phyloP scores from a whole-genome alignment of 257 asterid species.

The Nemophila menziesii region DNA sequence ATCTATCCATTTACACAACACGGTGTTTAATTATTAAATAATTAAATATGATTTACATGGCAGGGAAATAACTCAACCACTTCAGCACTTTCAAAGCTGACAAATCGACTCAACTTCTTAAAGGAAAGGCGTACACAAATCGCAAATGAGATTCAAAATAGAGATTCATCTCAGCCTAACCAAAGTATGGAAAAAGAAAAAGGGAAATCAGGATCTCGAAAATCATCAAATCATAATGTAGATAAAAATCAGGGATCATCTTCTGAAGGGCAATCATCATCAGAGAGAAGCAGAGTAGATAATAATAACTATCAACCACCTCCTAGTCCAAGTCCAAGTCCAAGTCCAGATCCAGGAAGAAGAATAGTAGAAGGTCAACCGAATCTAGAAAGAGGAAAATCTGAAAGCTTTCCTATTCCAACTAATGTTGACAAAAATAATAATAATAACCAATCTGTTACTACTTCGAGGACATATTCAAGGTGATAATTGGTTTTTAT shows the following conservation, averaged over 20 bases:
- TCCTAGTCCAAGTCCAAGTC: conserved; percentile 4
- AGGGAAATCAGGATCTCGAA: conserved; percentile 24
- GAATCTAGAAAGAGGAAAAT: conserved; percentile 44
- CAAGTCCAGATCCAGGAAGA: conserved; percentile 24
- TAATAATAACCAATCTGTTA: conserved; percentile 34
- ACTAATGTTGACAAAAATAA: conserved; percentile 43
- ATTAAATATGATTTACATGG: conserved; percentile 13
- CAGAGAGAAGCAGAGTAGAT: conserved; percentile 23
- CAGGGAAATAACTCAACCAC: conserved; percentile 62
- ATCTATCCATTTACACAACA: background rate
- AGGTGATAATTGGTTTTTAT: conserved; percentile 35
- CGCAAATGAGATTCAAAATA: conserved; percentile 51
- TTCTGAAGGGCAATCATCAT: conserved; percentile 32
- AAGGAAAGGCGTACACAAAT: conserved; percentile 78
- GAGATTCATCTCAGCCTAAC: conserved; percentile 20
- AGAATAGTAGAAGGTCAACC: conserved; percentile 27
- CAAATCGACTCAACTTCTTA: conserved; percentile 83
- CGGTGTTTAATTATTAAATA: background rate
- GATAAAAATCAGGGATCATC: conserved; percentile 24
- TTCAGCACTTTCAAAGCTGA: conserved; percentile 76
- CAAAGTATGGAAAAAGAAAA: conserved; percentile 27
- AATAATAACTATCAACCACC: conserved; percentile 8
- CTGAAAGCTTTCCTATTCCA: conserved; percentile 47
- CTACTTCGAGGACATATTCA: conserved; percentile 44
- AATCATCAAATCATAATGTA: conserved; percentile 7